Evolutionary conservation across 108 stramenopile species (phyloP), one percentile per base, ranked within the genome.

Genomic region (Stephanodiscus triporus): DNA sequence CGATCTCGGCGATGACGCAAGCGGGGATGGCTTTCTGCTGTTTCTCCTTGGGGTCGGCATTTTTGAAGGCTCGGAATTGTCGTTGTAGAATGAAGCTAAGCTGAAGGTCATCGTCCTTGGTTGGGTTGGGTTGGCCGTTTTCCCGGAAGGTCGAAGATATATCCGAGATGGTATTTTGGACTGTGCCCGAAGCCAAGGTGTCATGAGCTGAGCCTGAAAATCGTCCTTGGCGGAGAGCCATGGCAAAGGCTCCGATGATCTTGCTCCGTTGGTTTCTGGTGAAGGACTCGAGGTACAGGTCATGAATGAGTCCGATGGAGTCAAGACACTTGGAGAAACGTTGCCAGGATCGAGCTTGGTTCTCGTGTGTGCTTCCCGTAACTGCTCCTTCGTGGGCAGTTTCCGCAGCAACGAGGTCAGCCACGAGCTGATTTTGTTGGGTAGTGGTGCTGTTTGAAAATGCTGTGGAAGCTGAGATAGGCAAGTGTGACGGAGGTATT

Each of bases 381-480:
- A 56, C n/a, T n/a, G n/a, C n/a, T n/a, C n/a, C n/a, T n/a, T n/a
- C n/a, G n/a, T n/a, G n/a, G n/a, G n/a, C n/a, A n/a, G n/a, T n/a
- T n/a, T n/a, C n/a, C n/a, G n/a, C n/a, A n/a, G n/a, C n/a, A n/a
- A n/a, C n/a, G n/a, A n/a, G n/a, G 54, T 66, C 64, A 73, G 22
- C 64, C 72, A 73, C 0, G 65, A 73, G 57, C n/a, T 22, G 47
- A 70, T 79, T 60, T 73, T 38, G 36, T 60, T 79, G 47, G 72
- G 64, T 22, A 79, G 38, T 8, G 45, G 78, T 27, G 19, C 17
- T 56, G 67, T 79, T 1, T 36, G 27, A 43, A 79, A 73, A 38
- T 73, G 27, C 27, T 37, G 26, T 2, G 65, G 66, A 6, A 79
- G 17, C 72, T 79, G 63, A 30, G 51, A 6, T n/a, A 49, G 69